phyloP scores from a whole-genome alignment of 2,329 filamentous ascomycete species.

The Fusarium longipes region DNA sequence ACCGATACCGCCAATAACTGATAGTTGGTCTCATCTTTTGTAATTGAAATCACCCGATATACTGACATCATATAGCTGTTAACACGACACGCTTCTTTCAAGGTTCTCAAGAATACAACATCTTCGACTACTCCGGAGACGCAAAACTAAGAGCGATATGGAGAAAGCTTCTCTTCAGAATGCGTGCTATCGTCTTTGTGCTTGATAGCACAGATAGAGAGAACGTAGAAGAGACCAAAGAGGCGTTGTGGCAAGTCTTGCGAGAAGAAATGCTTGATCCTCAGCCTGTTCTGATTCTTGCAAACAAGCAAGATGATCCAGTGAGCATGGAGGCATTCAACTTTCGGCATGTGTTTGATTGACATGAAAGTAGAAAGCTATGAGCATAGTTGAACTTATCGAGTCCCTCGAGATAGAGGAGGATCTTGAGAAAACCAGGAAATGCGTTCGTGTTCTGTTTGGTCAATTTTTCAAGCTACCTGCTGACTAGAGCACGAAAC shows the following conservation, averaged over 20 bases:
- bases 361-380: not conserved
- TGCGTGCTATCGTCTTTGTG: not conserved
- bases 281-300: conserved; percentile 12
- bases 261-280: not conserved
- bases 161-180: not conserved
- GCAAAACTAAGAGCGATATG: not conserved
- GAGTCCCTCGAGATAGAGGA: not conserved
- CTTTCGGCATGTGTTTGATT: too few species aligned
- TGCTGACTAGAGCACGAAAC: not conserved
- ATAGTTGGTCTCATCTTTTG: not conserved
- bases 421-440: not conserved
- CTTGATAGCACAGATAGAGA: conserved; percentile 1
- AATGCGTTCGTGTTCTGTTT: not conserved
- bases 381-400: not conserved
- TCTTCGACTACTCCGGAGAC: conserved; percentile 10
- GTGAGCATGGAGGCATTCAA: not conserved
- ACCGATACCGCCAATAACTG: accelerated
- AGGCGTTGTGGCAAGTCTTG: not conserved
- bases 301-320: conserved; percentile 13
- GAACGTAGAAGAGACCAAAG: not conserved
- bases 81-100: not conserved
- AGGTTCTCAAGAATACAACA: not conserved
- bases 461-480: accelerated
- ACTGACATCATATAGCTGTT: not conserved
- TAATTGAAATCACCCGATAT: accelerated